These are phyloP conservation scores for Nepenthes gracilis DNA, from an alignment of 148 eudicot species.

Conservation along the genomic window DNA sequence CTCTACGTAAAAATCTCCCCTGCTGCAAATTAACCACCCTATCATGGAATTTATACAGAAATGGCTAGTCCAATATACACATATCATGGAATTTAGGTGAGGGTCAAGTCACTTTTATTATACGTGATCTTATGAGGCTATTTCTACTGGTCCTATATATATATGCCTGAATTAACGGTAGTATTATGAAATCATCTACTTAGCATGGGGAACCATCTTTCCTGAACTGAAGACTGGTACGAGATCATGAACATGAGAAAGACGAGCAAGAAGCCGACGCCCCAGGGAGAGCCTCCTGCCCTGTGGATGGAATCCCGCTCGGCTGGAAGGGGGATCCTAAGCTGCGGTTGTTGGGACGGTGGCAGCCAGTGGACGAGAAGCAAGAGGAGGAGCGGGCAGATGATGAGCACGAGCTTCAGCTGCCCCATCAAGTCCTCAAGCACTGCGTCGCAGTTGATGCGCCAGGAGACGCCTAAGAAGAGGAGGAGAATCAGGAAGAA, in stretches of 20 bases:
- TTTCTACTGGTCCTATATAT: background rate
- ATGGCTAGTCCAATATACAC: too few species aligned
- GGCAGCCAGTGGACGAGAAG: conserved; percentile 34
- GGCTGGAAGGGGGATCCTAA: conserved; percentile 24
- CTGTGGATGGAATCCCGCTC: conserved; percentile 36
- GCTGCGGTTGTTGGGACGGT: conserved; percentile 5
- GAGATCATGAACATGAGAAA: conserved; percentile 53
- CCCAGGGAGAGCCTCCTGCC: conserved; percentile 60
- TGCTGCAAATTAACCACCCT: too few species aligned
- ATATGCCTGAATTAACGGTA: background rate
- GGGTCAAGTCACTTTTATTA: too few species aligned
- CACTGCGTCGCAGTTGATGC: conserved; percentile 30
- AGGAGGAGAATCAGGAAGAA: conserved; percentile 33
- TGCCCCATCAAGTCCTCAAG: conserved; percentile 37
- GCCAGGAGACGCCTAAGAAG: conserved; percentile 54
- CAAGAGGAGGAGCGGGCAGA: conserved; percentile 41
- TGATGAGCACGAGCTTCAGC: conserved; percentile 35
- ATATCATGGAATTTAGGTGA: too few species aligned
- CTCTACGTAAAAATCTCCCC: too few species aligned
- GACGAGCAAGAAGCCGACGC: conserved; percentile 43
- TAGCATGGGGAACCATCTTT: conserved; percentile 46
- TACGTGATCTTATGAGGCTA: too few species aligned
- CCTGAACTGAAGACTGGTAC: conserved; percentile 39
- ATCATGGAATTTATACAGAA: too few species aligned
- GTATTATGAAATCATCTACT: conserved; percentile 6